Percentiles rank a stretch among this genome's conserved stretches.
Evolutionary conservation across 768 basidiomycete species (phyloP).

Genomic region (Suillus hirtellus): DNA sequence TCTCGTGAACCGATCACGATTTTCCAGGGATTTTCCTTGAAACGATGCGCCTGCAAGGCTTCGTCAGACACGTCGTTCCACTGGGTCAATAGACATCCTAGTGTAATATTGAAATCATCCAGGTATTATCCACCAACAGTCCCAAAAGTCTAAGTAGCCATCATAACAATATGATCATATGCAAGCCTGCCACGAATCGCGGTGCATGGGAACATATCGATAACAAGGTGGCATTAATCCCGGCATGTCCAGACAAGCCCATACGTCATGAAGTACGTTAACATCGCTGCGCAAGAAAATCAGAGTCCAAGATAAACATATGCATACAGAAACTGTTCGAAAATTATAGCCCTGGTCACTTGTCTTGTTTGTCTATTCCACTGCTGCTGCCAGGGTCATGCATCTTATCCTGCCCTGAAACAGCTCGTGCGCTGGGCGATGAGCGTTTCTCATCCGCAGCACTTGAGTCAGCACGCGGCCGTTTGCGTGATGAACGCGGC

Average conservation of each 20-base stretch:
- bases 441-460: constrained; percentile 21
- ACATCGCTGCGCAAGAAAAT: neutral
- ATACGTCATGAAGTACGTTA: constrained; percentile 11
- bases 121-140: neutral
- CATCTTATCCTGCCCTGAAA: constrained; percentile 21
- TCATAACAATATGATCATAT: neutral
- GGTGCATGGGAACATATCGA: neutral
- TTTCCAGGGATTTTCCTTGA: neutral
- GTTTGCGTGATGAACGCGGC: constrained; percentile 29
- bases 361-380: constrained; percentile 30
- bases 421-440: constrained; percentile 17
- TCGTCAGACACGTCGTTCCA: neutral
- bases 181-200: neutral
- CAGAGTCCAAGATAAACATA: constrained; percentile 10
- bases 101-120: neutral
- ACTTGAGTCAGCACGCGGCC: constrained; percentile 26
- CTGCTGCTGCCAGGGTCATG: constrained; percentile 18
- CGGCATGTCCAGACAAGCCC: constrained; percentile 7
- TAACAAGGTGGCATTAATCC: constrained; percentile 4
- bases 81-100: neutral
- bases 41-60: neutral
- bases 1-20: neutral
- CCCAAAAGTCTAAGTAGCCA: neutral
- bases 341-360: constrained; percentile 14
- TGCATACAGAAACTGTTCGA: neutral